Evolutionary conservation across 1,284 basidiomycete species (phyloP).

Genomic region (Volvariella volvacea): DNA sequence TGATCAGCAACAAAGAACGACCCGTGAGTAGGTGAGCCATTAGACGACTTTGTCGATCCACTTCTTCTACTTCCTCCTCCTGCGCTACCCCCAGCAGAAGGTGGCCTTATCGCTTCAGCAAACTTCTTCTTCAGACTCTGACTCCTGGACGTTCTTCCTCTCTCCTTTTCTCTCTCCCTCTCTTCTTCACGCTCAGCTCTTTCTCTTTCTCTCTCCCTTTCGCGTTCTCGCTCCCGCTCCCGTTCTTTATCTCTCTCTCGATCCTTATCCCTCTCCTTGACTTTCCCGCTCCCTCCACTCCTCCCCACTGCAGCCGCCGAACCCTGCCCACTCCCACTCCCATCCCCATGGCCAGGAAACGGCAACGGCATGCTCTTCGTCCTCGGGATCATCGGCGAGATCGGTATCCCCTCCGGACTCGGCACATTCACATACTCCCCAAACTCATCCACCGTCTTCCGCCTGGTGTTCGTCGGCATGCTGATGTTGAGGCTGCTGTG

Average conservation of each 20-base stretch:
- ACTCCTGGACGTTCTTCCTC: conserved; percentile 5
- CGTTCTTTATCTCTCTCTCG: conserved; percentile 7
- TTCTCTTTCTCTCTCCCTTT: conserved; percentile 4
- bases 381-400: conserved; percentile 22
- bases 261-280: conserved; percentile 13
- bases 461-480: conserved; percentile 1
- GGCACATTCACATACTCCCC: not conserved
- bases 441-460: conserved; percentile 12
- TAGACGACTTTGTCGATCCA: conserved; percentile 6
- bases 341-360: no score
- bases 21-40: conserved; percentile 4
- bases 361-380: conserved; percentile 35
- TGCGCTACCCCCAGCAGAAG: conserved; percentile 7
- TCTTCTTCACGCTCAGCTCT: conserved; percentile 10
- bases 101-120: conserved; percentile 35
- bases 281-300: conserved; percentile 13
- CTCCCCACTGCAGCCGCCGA: conserved; percentile 5
- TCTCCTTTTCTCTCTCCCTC: conserved; percentile 4
- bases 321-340: conserved; percentile 2
- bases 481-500: conserved; percentile 7
- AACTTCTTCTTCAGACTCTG: conserved; percentile 28
- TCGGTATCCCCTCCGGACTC: conserved; percentile 5
- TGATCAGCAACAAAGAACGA: conserved; percentile 12
- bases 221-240: conserved; percentile 10
- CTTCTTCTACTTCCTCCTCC: no score